Evolutionary conservation across 768 basidiomycete genomes (phyloP), one percentile per base, ranked within the genome.

Genomic region (Boletus reticuloceps): DNA sequence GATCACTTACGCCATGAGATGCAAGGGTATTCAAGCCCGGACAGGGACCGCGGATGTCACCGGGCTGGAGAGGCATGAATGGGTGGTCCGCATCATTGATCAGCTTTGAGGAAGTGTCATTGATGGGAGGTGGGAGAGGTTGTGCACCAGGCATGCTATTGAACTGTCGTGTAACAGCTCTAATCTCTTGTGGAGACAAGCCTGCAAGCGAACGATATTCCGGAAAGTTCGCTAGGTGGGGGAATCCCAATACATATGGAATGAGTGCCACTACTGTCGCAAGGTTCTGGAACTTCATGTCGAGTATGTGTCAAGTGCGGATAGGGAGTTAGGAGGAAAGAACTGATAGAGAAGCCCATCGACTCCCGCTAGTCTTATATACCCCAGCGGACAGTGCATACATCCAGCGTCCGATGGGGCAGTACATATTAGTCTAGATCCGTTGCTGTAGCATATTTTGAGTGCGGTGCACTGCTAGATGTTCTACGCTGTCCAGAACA

Each of bases 11-110:
- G 5, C 65, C 62, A 5, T 67, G 64, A 56, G 55, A 53, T 3
- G 64, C 61, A 2, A 66, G 47, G 8, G 62, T 66, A n/a, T 66
- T 60, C 51, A 64, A 39, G 43, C 64, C 64, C 1, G 64, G 61
- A 37, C 51, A 65, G 8, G 64, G 64, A 13, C 55, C 62, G 38
- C 64, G 59, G 32, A 61, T 54, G 20, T 67, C 62, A 37, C 58
- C 55, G 7, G 61, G 61, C 27, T 0, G 36, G 31, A 53, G 51
- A 14, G 51, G 50, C 4, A 36, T 0, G 34, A 47, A 64, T 20
- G 59, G 59, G 14, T 61, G 65, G 11, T 34, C 50, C 1, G 6
- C 37, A 25, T 64, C 65, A 25, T 36, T 14, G 12, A 36, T 11
- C 34, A 36, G 1, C 34, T 65, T 67, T 20, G 62, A 40, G 9